A percentile compares a stretch with the other conserved stretches of the same genome.
These are phyloP conservation scores for Boeremia exigua DNA, from an alignment of 2,329 filamentous ascomycete species.

Conservation along the genomic window DNA sequence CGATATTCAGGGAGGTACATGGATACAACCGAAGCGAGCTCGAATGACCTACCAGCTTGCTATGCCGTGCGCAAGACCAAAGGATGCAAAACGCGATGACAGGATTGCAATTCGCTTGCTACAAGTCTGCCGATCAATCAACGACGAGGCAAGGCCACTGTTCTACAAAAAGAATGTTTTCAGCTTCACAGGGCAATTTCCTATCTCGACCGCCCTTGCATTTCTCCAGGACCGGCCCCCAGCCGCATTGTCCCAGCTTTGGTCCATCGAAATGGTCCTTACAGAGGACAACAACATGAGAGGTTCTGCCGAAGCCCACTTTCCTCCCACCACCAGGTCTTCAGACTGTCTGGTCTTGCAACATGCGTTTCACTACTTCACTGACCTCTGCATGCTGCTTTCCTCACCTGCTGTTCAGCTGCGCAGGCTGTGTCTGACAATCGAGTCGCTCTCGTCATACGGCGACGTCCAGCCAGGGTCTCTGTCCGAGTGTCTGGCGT, in stretches of 20 bases:
- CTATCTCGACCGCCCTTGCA: conserved; percentile 30
- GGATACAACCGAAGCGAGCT: conserved; percentile 18
- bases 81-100: background rate
- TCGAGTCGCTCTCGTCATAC: conserved; percentile 22
- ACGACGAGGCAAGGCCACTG: conserved; percentile 27
- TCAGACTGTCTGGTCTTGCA: conserved; percentile 26
- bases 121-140: conserved; percentile 28
- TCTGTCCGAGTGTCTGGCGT: conserved; percentile 17
- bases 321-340: conserved; percentile 21
- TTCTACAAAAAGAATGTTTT: conserved; percentile 36
- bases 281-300: conserved; percentile 28
- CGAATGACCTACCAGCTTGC: conserved; percentile 32
- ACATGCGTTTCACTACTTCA: conserved; percentile 30
- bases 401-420: conserved; percentile 26
- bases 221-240: conserved; percentile 32
- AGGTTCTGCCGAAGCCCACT: conserved; percentile 20
- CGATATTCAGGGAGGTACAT: conserved; percentile 14
- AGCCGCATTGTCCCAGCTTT: conserved; percentile 20
- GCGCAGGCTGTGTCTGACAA: conserved; percentile 20
- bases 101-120: conserved; percentile 19
- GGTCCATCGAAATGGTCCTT: conserved; percentile 25
- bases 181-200: conserved; percentile 26
- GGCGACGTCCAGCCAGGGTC: conserved; percentile 12
- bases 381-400: conserved; percentile 28
- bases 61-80: background rate